Evolutionary conservation across 257 asterid species (phyloP).

Genomic region (Nemophila menziesii): DNA sequence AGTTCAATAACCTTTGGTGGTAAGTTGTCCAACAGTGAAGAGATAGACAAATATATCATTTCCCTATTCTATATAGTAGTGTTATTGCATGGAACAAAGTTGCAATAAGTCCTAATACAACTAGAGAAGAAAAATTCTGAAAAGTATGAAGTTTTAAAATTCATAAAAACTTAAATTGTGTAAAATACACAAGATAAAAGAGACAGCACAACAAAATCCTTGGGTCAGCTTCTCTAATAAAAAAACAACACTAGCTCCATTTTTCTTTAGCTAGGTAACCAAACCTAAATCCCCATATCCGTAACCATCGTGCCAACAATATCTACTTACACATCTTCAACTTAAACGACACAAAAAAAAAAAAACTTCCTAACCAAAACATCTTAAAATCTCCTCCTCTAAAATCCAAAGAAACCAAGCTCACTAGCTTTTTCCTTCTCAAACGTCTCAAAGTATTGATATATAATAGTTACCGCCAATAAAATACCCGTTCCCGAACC

Average conservation of each 20-base stretch:
- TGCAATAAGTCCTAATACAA: no score
- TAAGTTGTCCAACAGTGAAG: no score
- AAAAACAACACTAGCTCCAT: background rate
- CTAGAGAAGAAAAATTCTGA: no score
- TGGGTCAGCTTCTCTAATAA: background rate
- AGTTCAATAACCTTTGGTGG: no score
- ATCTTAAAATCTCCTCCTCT: slow-evolving; percentile 8
- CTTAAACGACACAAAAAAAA: background rate
- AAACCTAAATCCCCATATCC: background rate
- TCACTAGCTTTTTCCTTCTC: slow-evolving; percentile 90
- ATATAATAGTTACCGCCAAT: slow-evolving; percentile 80
- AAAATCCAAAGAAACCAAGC: slow-evolving; percentile 84
- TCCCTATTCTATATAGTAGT: no score
- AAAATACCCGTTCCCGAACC: slow-evolving; percentile 90
- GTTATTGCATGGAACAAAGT: no score
- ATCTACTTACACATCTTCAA: no score
- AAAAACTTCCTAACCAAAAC: background rate
- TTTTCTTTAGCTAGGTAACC: background rate
- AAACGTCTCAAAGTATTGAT: slow-evolving; percentile 81
- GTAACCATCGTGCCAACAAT: background rate
- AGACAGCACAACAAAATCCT: background rate
- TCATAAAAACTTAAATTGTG: background rate
- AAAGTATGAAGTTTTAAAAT: no score
- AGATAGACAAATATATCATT: no score
- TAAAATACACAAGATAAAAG: background rate